Evolutionary conservation across 1,139 yeast genomes (phyloP), one percentile per base, ranked within the genome.

Genomic region (Geotrichum restrictum): DNA sequence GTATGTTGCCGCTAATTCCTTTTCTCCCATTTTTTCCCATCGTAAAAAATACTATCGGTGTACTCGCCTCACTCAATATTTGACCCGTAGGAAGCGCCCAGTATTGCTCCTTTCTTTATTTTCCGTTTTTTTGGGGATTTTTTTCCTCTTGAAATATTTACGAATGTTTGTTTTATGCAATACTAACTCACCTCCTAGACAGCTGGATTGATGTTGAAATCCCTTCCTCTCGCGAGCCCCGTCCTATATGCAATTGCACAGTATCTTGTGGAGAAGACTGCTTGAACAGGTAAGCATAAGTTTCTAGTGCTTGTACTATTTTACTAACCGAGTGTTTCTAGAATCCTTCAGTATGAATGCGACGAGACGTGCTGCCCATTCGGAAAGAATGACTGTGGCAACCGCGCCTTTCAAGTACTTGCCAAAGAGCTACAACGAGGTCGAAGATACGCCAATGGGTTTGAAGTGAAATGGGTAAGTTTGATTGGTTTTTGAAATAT

Each of bases 301-400:
- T 19, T 7, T 13, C 11, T 41, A n/a, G 36, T 33, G 16, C n/a
- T 34, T 27, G 13, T n/a, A 24, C 21, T 24, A 19, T 24, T 21
- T 32, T 38, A 10, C 19, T 38, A 14, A 31, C 29, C 2, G 14
- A 19, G 29, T 4, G 49, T 59, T 21, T 57, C 53, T 44, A 59
- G 69, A 24, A 52, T 64, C 4, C 57, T 68, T 3, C 70, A 68
- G 44, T 62, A 61, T 38, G 77, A 74, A 56, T 74, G 77, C 51
- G 68, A 67, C 37, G 48, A 63, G 1, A 33, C 48, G 2, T 66
- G 63, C 49, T 74, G 77, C 57, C 67, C 69, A 0, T 62, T 67
- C 40, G 70, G 70, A 1, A 52, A 57, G 1, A 52, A 52, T 1
- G 67, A 70, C 49, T 74, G 77, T 57, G 74, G 74, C 3, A 74